Percentiles rank a stretch among this genome's conserved stretches.
Evolutionary conservation across 805 yeast genomes (phyloP).

Genomic region (Saccharomycopsis lassenensis): DNA sequence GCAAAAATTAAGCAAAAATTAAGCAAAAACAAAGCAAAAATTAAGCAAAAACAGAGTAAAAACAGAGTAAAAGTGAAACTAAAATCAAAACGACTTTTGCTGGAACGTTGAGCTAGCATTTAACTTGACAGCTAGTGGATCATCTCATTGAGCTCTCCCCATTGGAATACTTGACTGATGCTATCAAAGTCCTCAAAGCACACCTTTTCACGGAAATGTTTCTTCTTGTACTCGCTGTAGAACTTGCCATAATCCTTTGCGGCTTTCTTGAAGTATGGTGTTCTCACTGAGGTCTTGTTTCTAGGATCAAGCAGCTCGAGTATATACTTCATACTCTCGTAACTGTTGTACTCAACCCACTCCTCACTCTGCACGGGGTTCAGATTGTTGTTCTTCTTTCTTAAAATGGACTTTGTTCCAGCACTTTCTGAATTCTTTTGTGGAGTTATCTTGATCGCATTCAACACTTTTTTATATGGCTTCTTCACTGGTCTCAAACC

Average conservation of each 20-base stretch:
- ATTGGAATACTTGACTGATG: conserved; percentile 21
- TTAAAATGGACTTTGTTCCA: conserved; percentile 9
- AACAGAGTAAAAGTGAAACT: background rate
- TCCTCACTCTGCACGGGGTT: conserved; percentile 4
- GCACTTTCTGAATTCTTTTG: background rate
- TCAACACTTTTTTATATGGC: background rate
- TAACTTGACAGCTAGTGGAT: background rate
- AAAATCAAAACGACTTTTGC: too few relatives aligned
- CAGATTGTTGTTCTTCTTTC: conserved; percentile 21
- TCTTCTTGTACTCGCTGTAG: conserved; percentile 6
- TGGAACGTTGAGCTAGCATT: background rate
- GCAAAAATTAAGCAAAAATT: too few relatives aligned
- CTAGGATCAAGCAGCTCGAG: conserved; percentile 28
- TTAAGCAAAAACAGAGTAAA: background rate
- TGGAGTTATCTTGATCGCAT: background rate
- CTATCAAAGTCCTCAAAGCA: conserved; percentile 22
- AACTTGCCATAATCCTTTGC: conserved; percentile 13
- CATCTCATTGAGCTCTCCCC: conserved; percentile 18
- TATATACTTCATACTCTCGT: conserved; percentile 21
- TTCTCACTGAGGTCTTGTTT: conserved; percentile 2
- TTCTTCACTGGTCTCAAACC: conserved; percentile 6
- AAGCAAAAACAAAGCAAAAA: background rate
- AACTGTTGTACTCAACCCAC: conserved; percentile 4
- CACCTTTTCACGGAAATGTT: conserved; percentile 19
- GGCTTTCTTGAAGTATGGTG: conserved; percentile 11